Conservation (phyloP, 768 basidiomycete species). For the Austroboletus festivus region DNA sequence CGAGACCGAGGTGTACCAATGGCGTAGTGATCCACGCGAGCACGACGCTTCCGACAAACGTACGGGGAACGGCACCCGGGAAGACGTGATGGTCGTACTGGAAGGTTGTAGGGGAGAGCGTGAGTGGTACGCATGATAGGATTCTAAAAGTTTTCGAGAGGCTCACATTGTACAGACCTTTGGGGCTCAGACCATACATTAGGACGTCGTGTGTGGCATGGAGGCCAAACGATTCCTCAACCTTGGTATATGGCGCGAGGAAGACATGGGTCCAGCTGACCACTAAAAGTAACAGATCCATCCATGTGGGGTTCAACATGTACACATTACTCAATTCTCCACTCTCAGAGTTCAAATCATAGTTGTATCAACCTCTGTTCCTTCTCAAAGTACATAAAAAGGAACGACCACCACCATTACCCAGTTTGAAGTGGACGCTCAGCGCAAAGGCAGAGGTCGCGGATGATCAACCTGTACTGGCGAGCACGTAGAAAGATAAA, state of each 20-base stretch:
- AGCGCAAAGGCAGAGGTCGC: conserved; percentile 37
- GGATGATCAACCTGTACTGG: conserved; percentile 35
- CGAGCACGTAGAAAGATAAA: conserved; percentile 36
- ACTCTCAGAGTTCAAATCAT: no score
- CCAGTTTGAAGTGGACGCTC: conserved; percentile 36
- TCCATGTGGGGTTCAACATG: no score
- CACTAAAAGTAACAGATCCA: conserved; percentile 47
- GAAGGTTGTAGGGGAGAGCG: not conserved
- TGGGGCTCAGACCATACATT: conserved; percentile 58
- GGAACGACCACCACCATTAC: conserved; percentile 53
- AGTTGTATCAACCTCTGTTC: conserved; percentile 59
- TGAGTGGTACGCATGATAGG: conserved; percentile 11
- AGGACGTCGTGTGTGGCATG: conserved; percentile 89
- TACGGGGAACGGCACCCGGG: conserved; percentile 85
- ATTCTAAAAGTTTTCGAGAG: not conserved
- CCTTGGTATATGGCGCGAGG: conserved; percentile 88
- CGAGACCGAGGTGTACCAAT: conserved; percentile 40
- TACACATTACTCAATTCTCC: no score
- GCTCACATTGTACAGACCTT: conserved; percentile 50
- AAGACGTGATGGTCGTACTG: conserved; percentile 91
- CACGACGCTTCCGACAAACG: conserved; percentile 75
- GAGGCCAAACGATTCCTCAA: conserved; percentile 95
- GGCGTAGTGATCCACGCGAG: conserved; percentile 60
- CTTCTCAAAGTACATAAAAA: conserved; percentile 47
- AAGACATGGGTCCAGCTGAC: conserved; percentile 66